phyloP scores from a whole-genome alignment of 306 rosid genomes.

The Betula pendula region DNA sequence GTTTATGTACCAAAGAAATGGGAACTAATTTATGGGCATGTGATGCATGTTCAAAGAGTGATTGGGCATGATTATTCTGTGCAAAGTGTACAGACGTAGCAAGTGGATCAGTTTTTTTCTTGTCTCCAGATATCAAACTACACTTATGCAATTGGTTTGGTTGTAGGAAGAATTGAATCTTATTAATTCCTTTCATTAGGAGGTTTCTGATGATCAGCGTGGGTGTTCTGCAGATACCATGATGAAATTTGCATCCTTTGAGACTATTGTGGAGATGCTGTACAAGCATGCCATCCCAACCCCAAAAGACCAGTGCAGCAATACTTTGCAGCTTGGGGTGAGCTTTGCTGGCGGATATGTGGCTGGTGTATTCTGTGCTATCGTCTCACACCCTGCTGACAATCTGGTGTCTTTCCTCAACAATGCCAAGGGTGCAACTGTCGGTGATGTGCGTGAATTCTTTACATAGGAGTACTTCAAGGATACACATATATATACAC shows the following conservation, averaged over 20 bases:
- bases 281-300: constrained; percentile 65
- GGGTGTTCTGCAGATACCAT: constrained; percentile 52
- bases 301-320: constrained; percentile 70
- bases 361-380: constrained; percentile 69
- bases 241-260: constrained; percentile 84
- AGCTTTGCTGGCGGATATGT: constrained; percentile 72
- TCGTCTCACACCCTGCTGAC: constrained; percentile 83
- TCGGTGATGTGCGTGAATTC: constrained; percentile 58
- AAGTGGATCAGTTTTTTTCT: neutral
- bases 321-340: constrained; percentile 61
- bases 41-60: neutral
- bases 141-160: neutral
- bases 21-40: neutral
- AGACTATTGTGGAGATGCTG: constrained; percentile 59
- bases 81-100: neutral
- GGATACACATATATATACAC: neutral
- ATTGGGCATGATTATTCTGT: neutral
- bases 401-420: constrained; percentile 82
- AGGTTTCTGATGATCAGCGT: neutral
- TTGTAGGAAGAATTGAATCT: neutral
- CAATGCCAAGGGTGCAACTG: constrained; percentile 79
- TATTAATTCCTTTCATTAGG: neutral
- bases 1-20: neutral
- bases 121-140: neutral
- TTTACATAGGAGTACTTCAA: neutral